Evolutionary conservation across 768 basidiomycete species (phyloP), one percentile per base, ranked within the genome.

Genomic region (Hemileccinum rubropunctum): DNA sequence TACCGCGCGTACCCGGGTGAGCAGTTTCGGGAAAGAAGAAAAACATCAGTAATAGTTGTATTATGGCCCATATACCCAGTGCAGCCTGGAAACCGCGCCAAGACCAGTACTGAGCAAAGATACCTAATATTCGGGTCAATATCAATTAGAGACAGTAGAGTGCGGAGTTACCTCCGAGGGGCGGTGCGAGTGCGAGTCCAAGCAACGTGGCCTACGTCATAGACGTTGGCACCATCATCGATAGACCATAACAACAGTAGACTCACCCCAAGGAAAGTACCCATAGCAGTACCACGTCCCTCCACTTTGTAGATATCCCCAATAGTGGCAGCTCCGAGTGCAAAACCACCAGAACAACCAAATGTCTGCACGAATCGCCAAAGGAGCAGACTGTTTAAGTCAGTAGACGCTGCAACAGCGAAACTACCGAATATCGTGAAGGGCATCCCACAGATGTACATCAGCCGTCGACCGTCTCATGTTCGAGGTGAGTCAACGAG

Each of bases 301-400:
- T 86, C 86, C 3, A 84, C 59, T 43, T 66, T 75, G 63, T 85
- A 86, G 3, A 88, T 82, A 57, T 87, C 85, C 0, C 81, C 82
- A 23, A 86, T 81, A 6, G 81, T 76, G 2, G 77, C 85, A 0
- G 76, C 74, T 14, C 76, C 88, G 45, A 79, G 73, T n/a, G 76
- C 78, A 62, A 73, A 59, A 3, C 74, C 80, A 11, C 78, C 77
- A 7, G 82, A 77, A 6, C 80, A 73, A 15, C 87, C 88, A 36
- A 84, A 71, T 0, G 82, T 81, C 60, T 90, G 87, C 0, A 88
- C 54, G 36, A 84, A 76, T 7, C 88, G 73, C 71, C 80, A 84
- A 15, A 78, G 66, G 56, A 91, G 72, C 5, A 91, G 67, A 28
- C 15, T 14, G 69, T 58, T 1, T 12, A 64, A 67, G 67, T 8